Percentiles rank a stretch among this genome's conserved stretches.
These are phyloP conservation scores for Lepidium sativum DNA, from an alignment of 345 rosid genomes.

Conservation along the genomic window DNA sequence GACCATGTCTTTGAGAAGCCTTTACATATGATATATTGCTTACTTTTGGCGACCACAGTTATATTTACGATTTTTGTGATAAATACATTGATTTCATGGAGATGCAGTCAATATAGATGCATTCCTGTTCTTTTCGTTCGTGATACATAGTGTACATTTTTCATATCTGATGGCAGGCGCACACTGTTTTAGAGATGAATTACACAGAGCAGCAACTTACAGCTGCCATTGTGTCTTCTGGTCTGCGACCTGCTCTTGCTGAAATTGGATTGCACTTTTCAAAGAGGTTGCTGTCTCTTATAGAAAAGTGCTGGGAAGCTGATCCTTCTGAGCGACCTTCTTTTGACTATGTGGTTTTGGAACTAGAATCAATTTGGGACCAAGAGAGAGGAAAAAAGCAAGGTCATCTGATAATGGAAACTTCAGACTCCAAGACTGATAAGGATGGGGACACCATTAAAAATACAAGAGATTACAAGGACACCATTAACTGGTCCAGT, in stretches of 20 bases:
- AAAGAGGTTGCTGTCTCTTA: slow-evolving; percentile 44
- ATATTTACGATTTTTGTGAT: background rate
- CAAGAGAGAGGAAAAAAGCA: slow-evolving; percentile 32
- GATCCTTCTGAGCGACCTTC: slow-evolving; percentile 70
- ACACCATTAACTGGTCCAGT: slow-evolving; percentile 52
- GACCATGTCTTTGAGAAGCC: background rate
- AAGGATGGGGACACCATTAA: slow-evolving; percentile 14
- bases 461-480: slow-evolving; percentile 28
- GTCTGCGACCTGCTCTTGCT: slow-evolving; percentile 79
- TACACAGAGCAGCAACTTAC: slow-evolving; percentile 96
- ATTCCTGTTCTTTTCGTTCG: background rate
- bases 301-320: slow-evolving; percentile 77
- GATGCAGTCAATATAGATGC: background rate
- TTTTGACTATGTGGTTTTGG: slow-evolving; percentile 45
- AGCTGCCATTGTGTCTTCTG: slow-evolving; percentile 76
- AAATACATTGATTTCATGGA: background rate
- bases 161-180: slow-evolving; percentile 54
- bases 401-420: slow-evolving; percentile 16
- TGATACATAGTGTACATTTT: background rate
- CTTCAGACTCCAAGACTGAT: slow-evolving; percentile 22
- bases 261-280: slow-evolving; percentile 39
- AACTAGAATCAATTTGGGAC: slow-evolving; percentile 45
- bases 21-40: background rate
- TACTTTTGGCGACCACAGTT: background rate
- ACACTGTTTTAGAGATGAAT: slow-evolving; percentile 95